phyloP scores from a whole-genome alignment of 2,329 filamentous ascomycete genomes.

The Tolypocladium inflatum region DNA sequence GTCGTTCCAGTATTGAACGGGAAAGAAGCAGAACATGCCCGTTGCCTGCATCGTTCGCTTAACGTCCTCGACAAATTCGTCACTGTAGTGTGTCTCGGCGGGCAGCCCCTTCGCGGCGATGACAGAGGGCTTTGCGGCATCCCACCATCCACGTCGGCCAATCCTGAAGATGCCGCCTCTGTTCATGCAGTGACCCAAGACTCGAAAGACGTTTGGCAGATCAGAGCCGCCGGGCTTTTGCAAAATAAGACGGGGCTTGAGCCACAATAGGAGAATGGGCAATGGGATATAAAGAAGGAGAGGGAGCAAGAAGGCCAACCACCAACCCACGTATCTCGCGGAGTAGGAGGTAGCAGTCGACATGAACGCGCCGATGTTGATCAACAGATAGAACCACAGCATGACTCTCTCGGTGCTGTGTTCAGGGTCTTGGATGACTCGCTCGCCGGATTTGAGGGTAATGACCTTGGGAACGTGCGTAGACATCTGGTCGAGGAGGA shows the following conservation, averaged over 20 bases:
- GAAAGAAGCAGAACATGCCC: constrained; percentile 31
- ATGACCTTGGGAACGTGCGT: constrained; percentile 32
- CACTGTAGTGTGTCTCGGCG: constrained; percentile 48
- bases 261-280: constrained; percentile 45
- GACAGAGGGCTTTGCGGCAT: constrained; percentile 45
- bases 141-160: constrained; percentile 46
- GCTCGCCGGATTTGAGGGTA: constrained; percentile 42
- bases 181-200: constrained; percentile 45
- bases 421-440: constrained; percentile 59
- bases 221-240: constrained; percentile 57
- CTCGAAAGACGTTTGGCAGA: constrained; percentile 47
- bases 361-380: constrained; percentile 44
- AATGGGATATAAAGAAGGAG: constrained; percentile 48
- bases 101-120: constrained; percentile 30
- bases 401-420: constrained; percentile 57
- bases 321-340: constrained; percentile 41
- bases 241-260: constrained; percentile 46
- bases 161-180: constrained; percentile 39
- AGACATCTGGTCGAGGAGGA: constrained; percentile 57
- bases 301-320: constrained; percentile 35
- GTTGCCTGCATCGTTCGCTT: constrained; percentile 36
- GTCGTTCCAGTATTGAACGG: constrained; percentile 29
- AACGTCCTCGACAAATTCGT: constrained; percentile 58
- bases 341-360: constrained; percentile 42
- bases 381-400: constrained; percentile 51